These are phyloP conservation scores for Penicillium sp. DNA, from an alignment of 2,329 filamentous ascomycete species.

Conservation along the genomic window DNA sequence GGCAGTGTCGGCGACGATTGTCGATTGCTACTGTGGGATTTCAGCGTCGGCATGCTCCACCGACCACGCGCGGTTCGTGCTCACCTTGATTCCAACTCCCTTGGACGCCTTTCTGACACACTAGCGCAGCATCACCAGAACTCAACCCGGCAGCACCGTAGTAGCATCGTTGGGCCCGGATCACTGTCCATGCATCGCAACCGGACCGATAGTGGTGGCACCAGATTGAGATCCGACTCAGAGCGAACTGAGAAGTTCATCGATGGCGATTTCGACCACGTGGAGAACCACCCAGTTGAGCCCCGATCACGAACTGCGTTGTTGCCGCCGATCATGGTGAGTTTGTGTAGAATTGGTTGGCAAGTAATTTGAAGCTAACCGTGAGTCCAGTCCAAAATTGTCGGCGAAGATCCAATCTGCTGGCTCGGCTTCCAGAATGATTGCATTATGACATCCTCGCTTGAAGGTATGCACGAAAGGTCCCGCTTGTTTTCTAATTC, in stretches of 20 bases:
- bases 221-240: slow-evolving; percentile 69
- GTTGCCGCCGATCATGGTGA: slow-evolving; percentile 84
- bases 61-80: slow-evolving; percentile 75
- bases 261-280: slow-evolving; percentile 52
- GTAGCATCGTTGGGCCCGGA: slow-evolving; percentile 31
- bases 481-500: neutral
- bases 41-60: slow-evolving; percentile 93
- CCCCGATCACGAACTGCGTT: slow-evolving; percentile 79
- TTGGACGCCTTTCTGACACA: slow-evolving; percentile 9
- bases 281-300: slow-evolving; percentile 76
- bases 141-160: slow-evolving; percentile 41
- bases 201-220: slow-evolving; percentile 60
- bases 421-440: slow-evolving; percentile 95
- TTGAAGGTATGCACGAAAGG: slow-evolving; percentile 64
- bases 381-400: slow-evolving; percentile 65
- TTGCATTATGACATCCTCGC: slow-evolving; percentile 87
- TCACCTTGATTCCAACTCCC: slow-evolving; percentile 5
- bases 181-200: slow-evolving; percentile 50
- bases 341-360: slow-evolving; percentile 24
- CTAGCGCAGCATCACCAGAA: slow-evolving; percentile 33
- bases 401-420: slow-evolving; percentile 81
- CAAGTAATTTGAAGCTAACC: slow-evolving; percentile 9
- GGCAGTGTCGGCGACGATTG: slow-evolving; percentile 95
- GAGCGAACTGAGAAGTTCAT: slow-evolving; percentile 52
- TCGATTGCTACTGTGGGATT: slow-evolving; percentile 90